Percentiles rank a stretch among this genome's conserved stretches.
Conservation (phyloP, 768 basidiomycete species). For the Mycena kentingensis region DNA sequence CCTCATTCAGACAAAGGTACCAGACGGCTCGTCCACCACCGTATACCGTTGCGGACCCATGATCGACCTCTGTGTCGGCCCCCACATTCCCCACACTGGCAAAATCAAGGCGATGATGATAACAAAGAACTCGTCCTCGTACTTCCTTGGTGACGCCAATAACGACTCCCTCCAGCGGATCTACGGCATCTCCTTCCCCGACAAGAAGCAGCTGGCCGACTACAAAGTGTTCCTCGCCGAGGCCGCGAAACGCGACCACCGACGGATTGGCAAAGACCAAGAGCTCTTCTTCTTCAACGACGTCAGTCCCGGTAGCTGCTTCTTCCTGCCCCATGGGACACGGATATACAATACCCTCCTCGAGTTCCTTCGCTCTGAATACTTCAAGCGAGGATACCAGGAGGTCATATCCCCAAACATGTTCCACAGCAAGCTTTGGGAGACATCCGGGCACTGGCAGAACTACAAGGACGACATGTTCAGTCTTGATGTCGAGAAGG, state of each 20-base stretch:
- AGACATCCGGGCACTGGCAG: constrained; percentile 97
- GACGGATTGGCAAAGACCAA: constrained; percentile 97
- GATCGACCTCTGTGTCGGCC: constrained; percentile 96
- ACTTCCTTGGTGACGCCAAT: constrained; percentile 91
- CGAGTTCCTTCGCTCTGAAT: constrained; percentile 91
- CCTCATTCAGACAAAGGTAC: constrained; percentile 92
- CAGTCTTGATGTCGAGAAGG: constrained; percentile 90
- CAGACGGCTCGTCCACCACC: constrained; percentile 94
- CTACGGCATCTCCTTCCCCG: constrained; percentile 98
- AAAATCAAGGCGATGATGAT: constrained; percentile 97
- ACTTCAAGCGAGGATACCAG: constrained; percentile 93
- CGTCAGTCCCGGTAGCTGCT: constrained; percentile 89
- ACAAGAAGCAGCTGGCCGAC: constrained; percentile 91
- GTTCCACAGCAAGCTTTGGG: constrained; percentile 95
- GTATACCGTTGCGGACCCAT: constrained; percentile 99
- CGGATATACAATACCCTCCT: constrained; percentile 94
- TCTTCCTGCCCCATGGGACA: constrained; percentile 97
- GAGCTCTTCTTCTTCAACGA: constrained; percentile 99
- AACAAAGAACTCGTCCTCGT: constrained; percentile 98
- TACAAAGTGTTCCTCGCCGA: constrained; percentile 96
- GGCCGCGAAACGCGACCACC: constrained; percentile 96
- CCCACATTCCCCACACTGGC: constrained; percentile 97
- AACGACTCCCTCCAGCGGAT: constrained; percentile 96
- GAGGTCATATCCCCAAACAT: constrained; percentile 99
- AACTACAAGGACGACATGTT: constrained; percentile 99